Evolutionary conservation across 2,329 filamentous ascomycete species (phyloP).

Genomic region (Verticillium longisporum): DNA sequence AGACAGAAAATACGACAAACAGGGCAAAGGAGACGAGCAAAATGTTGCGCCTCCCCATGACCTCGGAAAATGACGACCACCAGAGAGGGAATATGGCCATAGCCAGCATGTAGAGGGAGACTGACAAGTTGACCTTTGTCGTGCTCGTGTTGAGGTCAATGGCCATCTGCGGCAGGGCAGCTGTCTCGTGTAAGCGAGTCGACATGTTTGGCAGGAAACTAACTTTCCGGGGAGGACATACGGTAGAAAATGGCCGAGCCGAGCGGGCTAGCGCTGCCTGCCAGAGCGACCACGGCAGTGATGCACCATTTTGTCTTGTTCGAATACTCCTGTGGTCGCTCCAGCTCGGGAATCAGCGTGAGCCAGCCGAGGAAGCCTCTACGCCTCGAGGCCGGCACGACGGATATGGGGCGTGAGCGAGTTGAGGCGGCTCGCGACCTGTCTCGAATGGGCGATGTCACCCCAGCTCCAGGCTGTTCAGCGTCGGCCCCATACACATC

Average conservation of each 20-base stretch:
- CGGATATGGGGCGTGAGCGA: conserved; percentile 25
- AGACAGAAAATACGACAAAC: conserved; percentile 63
- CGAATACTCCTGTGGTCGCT: conserved; percentile 66
- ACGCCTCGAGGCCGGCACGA: conserved; percentile 42
- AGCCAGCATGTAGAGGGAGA: conserved; percentile 74
- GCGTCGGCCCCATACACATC: background rate
- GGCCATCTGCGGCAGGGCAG: conserved; percentile 60
- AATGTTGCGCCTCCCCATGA: conserved; percentile 66
- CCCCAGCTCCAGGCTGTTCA: background rate
- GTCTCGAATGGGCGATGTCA: conserved; percentile 9
- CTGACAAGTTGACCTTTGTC: conserved; percentile 66
- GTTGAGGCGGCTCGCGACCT: conserved; percentile 29
- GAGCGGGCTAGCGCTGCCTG: conserved; percentile 72
- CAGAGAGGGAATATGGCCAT: conserved; percentile 82
- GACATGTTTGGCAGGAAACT: background rate
- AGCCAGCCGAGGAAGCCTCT: conserved; percentile 68
- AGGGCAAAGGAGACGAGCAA: conserved; percentile 69
- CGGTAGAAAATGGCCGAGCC: conserved; percentile 81
- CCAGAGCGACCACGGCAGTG: conserved; percentile 69
- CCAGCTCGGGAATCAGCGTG: conserved; percentile 70
- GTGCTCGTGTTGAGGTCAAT: conserved; percentile 53
- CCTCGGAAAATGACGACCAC: conserved; percentile 80
- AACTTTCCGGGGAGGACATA: conserved; percentile 32
- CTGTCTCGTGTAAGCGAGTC: conserved; percentile 28
- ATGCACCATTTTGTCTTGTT: conserved; percentile 77